Base-by-base conservation (phyloP, 495 filamentous ascomycete genomes). In the Chlorociboria aeruginascens region DNA sequence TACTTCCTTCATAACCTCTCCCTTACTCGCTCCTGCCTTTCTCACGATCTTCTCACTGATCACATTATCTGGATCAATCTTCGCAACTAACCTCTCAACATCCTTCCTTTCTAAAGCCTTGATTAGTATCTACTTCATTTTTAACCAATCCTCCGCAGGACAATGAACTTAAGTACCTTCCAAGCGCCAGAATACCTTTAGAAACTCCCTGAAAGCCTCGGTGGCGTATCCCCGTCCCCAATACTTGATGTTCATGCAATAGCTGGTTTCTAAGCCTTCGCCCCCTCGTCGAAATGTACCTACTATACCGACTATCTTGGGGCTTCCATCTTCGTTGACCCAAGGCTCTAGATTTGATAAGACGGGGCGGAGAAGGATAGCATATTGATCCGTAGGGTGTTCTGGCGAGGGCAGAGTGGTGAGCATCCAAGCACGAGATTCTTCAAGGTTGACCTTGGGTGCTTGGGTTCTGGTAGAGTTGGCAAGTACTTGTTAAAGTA, bases 191-290 rank as follows among this genome's bases (percentile, higher is more conserved):
- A 42, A 56, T 6, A 45, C 1, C 2, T 39, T 16, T 31, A 56
- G 20, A 34, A 56, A 56, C 8, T 39, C 40, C 30, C 6, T 6
- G 16, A 56, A 56, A 9, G 45, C 49, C 17, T 56, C 53, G 1
- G 32, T 49, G n/a, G 45, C 46, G 28, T 48, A 56, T 7, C 53
- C 53, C n/a, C 43, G 33, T 4, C 53, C 53, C 53, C 53, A 56
- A 41, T 51, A 52, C 0, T 13, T 17, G 1, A 37, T 16, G 33
- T 56, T 52, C 1, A 52, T 9, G 34, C 53, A 56, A 35, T 56
- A 56, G 3, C 53, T 49, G 7, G 42, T 46, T 35, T 56, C 53
- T 37, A 56, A 34, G 8, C 53, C 53, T 17, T 52, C 25, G 3
- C 44, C 30, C 25, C 46, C 31, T 32, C 37, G 49, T 3, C 55